Percentiles rank a stretch among this genome's conserved stretches.
Evolutionary conservation across 2,329 filamentous ascomycete genomes (phyloP).

Genomic region (Pseudogymnoascus sp.): DNA sequence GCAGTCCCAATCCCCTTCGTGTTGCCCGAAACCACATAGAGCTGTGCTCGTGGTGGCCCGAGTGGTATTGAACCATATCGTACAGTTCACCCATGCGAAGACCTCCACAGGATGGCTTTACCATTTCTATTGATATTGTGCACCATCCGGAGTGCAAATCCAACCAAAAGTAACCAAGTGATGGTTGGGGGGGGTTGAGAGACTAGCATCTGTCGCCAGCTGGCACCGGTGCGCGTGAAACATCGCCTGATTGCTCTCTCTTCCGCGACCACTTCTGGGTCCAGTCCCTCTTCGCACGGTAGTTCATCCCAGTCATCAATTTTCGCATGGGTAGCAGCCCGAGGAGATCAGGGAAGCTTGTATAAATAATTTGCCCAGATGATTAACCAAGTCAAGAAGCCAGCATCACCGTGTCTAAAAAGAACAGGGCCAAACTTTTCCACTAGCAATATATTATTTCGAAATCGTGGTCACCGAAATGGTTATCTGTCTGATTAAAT

Average conservation of each 20-base stretch:
- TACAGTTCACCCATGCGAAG: neutral
- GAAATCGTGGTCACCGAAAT: neutral
- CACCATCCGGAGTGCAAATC: neutral
- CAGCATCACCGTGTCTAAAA: neutral
- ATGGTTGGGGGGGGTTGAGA: neutral
- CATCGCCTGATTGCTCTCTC: neutral
- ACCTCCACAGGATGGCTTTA: neutral
- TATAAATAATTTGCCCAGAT: neutral
- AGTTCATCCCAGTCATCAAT: neutral
- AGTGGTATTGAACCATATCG: neutral
- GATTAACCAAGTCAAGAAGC: neutral
- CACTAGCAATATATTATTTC: constrained; percentile 2
- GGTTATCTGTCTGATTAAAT: neutral
- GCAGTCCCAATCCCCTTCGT: neutral
- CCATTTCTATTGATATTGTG: neutral
- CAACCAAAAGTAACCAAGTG: neutral
- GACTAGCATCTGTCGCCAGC: constrained; percentile 8
- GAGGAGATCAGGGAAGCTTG: neutral
- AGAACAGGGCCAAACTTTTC: neutral
- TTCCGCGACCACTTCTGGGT: neutral
- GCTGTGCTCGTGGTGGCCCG: neutral
- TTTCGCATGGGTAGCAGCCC: neutral
- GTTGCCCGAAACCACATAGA: neutral
- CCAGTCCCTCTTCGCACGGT: neutral
- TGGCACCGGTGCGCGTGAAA: neutral